Base-by-base conservation (phyloP, 2,329 filamentous ascomycete species). In the Sclerotinia borealis region DNA sequence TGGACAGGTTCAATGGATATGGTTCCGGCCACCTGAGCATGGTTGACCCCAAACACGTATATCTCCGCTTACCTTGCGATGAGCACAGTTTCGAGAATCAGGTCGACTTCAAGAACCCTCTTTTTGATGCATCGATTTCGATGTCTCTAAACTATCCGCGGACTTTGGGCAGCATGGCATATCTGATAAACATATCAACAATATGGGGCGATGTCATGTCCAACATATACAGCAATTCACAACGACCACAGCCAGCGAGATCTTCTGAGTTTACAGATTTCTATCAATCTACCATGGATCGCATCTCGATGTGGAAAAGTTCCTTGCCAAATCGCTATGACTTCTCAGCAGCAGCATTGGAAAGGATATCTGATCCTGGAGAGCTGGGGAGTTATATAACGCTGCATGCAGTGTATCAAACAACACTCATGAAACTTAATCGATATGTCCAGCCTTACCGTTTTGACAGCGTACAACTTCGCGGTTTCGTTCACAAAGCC, bases 351-450 rank as follows among this genome's bases (percentile, higher is more conserved):
- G 76, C 79, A 61, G 90, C 88, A 63, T 76, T 90, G 17, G 80
- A 85, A 50, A 77, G 78, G 36, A 83, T 82, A 48, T 79, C 84
- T 8, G 75, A 79, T 17, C 76, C 77, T 36, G 81, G 82, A 31
- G 83, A 82, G 67, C 77, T 82, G 1, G 85, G 85, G 6, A 80
- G 81, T 0, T 87, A 87, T 70, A 76, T 89, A 61, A 83, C 82
- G 1, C 82, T 89, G 74, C 87, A 91, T 72, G 77, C 88, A 34
- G 76, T 90, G n/a, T 88, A 88, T 72, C 82, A 88, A 71, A 81
- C 84, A 52, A 80, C 85, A 0, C 75, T 85, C 69, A 82, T 90
- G 75, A 85, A 86, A 67, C 77, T 90, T 36, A 87, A 88, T 68
- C 82, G 89, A 45, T 83, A 88, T 69, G 80, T 80, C 15, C 78